Evolutionary conservation across 495 filamentous ascomycete species (phyloP).

Genomic region (Poronia punctata): DNA sequence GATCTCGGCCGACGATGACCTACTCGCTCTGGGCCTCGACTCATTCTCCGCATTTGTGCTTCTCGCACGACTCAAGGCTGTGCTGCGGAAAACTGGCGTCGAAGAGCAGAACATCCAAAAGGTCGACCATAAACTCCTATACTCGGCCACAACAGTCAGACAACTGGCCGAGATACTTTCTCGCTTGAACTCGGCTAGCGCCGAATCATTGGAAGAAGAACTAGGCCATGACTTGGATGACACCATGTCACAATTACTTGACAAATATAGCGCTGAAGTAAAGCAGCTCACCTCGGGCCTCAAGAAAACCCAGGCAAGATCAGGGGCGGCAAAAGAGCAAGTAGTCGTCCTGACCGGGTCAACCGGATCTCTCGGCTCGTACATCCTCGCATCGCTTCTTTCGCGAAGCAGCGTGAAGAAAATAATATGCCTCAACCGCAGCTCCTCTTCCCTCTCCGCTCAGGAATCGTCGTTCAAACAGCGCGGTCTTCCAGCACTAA

Average conservation of each 20-base stretch:
- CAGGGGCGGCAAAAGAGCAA: not conserved
- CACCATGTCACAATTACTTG: no score
- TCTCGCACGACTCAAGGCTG: not conserved
- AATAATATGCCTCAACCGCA: conserved; percentile 1
- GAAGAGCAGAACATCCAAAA: not conserved
- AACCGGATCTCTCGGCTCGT: not conserved
- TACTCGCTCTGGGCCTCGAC: not conserved
- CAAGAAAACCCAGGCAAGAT: not conserved
- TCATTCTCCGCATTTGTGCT: not conserved
- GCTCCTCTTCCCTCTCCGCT: not conserved
- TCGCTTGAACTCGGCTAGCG: not conserved
- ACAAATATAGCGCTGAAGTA: not conserved
- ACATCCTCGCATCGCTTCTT: not conserved
- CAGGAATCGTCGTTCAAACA: not conserved
- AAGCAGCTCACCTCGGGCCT: no score
- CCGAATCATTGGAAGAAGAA: not conserved
- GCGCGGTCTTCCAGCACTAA: not conserved
- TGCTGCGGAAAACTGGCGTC: not conserved
- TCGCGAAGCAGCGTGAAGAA: not conserved
- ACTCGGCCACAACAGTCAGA: not conserved
- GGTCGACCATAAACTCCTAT: not conserved
- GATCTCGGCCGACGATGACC: not conserved
- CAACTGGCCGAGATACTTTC: not conserved
- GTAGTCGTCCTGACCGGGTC: not conserved
- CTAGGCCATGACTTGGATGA: not conserved